Evolutionary conservation across 2,329 filamentous ascomycete genomes (phyloP), one percentile per base, ranked within the genome.

Genomic region (Colletotrichum spaethianum): DNA sequence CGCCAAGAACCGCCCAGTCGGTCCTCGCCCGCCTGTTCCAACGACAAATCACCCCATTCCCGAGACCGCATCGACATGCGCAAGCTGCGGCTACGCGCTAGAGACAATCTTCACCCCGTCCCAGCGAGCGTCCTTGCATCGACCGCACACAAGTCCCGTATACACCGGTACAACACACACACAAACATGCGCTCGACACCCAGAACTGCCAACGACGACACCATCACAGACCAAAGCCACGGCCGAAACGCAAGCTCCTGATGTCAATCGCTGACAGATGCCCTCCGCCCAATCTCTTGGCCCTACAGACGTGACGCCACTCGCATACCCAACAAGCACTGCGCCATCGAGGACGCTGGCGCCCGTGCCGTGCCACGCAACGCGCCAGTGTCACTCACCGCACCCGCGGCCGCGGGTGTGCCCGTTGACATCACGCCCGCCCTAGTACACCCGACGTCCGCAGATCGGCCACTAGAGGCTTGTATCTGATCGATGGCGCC

Each of bases 381-480:
- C 23, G 26, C 11, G 33, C 33, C 26, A 53, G 40, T 48, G 59
- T 62, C 59, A 48, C 20, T 48, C 40, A 62, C 18, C 59, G 42
- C 31, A 38, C 53, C 33, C 53, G 38, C 38, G 18, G 36, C 3
- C 23, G 48, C 61, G 61, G 61, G 48, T 63, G 26, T 40, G 69
- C 59, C 64, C 65, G 65, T 63, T 52, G 59, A 69, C 69, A 9
- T 53, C 42, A 69, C 63, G 57, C 65, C 69, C 64, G 64, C 38
- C 64, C 69, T 63, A 63, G 63, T 59, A 63, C 65, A 53, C 59
- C 69, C 69, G 64, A 55, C 31, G 20, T 46, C 59, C 42, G 65
- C 52, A 68, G 69, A 72, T 72, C 69, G n/a, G 64, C 52, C 64
- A 60, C 69, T 72, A 72, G 8, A 68, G 64, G 65, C 65, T 61